These are phyloP conservation scores for Tolypocladium tropicale DNA, from an alignment of 2,329 filamentous ascomycete species.

Conservation along the genomic window DNA sequence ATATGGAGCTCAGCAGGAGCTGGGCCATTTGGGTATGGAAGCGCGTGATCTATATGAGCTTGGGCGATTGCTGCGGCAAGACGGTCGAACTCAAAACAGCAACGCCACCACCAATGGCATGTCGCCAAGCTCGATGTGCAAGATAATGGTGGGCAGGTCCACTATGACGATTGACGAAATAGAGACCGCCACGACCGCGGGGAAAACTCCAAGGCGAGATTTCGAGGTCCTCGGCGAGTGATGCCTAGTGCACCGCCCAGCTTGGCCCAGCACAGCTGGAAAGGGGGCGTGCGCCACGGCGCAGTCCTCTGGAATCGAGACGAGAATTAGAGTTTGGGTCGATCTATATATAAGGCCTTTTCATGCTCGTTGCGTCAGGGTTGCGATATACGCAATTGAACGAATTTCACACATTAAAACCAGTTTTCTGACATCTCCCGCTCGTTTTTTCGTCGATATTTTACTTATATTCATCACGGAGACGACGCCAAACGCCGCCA, in stretches of 20 bases:
- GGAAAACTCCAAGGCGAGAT: not conserved
- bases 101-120: not conserved
- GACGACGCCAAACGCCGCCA: not conserved
- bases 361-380: no score
- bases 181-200: not conserved
- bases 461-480: not conserved
- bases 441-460: not conserved
- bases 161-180: not conserved
- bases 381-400: not conserved
- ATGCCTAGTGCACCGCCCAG: not conserved
- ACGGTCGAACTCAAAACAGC: not conserved
- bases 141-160: not conserved
- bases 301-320: not conserved
- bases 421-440: not conserved
- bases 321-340: not conserved
- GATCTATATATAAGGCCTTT: not conserved
- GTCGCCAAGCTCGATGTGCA: not conserved
- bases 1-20: not conserved
- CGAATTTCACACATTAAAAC: not conserved
- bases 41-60: not conserved
- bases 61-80: not conserved
- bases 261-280: not conserved
- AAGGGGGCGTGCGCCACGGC: not conserved
- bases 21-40: not conserved
- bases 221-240: not conserved